Base-by-base conservation (phyloP, 2,329 filamentous ascomycete genomes). In the Colletotrichum destructivum region DNA sequence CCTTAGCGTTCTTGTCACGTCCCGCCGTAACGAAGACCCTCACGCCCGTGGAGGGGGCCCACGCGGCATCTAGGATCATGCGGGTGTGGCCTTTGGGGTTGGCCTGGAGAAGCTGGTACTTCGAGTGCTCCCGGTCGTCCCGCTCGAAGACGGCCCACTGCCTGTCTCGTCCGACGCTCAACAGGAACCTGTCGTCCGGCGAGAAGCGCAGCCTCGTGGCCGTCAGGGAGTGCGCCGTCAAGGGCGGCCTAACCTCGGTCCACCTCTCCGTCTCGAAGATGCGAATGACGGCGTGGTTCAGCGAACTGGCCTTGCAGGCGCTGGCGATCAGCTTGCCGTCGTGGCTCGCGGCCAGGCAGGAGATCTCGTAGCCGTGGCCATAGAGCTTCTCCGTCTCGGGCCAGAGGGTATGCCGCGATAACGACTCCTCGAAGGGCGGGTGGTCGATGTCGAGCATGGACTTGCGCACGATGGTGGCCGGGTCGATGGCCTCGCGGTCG, bases 321-420 rank as follows among this genome's bases (percentile, higher is more conserved):
- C 95, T 98, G 42, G 96, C 96, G 16, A 99, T 88, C 26, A 98
- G 82, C 4, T 82, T 85, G 15, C 93, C 92, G 76, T 95, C 91
- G 78, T 93, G 89, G 77, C 91, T 94, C 9, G 92, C 89, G 13
- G 95, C 93, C 18, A 98, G 89, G 47, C 94, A 93, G 2, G 94
- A 97, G 61, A 99, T 96, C 82, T 99, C 96, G 82, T 98, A 98
- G 40, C 96, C 96, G 82, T 99, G 96, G 2, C 96, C 96, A 82
- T 99, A 99, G 1, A 99, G 88, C 84, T 99, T 99, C 81, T 99
- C 96, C 8, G 90, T 90, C 80, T 99, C 96, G 3, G 96, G 96
- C 95, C 95, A 99, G 42, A 99, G 90, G 0, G 96, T 97, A 80
- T 97, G 92, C 11, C 95, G 91, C 31, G 95, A 93, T 2, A 99